phyloP scores from a whole-genome alignment of 192 early-diverging fungal genomes.

The Coemansia sp. region DNA sequence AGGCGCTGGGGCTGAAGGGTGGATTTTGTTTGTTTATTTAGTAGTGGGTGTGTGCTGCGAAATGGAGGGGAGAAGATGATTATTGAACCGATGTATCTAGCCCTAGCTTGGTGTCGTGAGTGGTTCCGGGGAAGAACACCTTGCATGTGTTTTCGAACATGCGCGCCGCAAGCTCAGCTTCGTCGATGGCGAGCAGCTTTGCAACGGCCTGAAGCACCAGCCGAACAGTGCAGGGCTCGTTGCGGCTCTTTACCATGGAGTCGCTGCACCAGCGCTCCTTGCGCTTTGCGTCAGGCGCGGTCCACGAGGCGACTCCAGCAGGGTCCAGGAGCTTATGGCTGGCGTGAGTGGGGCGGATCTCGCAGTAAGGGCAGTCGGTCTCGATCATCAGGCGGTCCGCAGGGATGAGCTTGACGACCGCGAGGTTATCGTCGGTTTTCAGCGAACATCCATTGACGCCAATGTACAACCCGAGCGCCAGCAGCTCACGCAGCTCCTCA shows the following conservation, averaged over 20 bases:
- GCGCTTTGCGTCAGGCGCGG: slow-evolving; percentile 59
- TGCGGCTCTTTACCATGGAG: slow-evolving; percentile 75
- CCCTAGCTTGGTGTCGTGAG: slow-evolving; percentile 10
- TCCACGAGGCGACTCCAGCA: slow-evolving; percentile 20
- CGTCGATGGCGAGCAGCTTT: slow-evolving; percentile 56
- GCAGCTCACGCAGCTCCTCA: slow-evolving; percentile 62
- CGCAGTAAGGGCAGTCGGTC: slow-evolving; percentile 94
- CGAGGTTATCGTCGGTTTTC: slow-evolving; percentile 84
- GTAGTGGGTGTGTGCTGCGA: too few species aligned
- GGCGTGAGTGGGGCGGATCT: slow-evolving; percentile 84
- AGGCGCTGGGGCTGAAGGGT: slow-evolving; percentile 40
- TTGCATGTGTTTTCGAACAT: slow-evolving; percentile 66
- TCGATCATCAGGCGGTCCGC: slow-evolving; percentile 85
- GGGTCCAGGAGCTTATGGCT: slow-evolving; percentile 61
- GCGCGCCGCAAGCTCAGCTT: slow-evolving; percentile 58
- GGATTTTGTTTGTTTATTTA: background rate
- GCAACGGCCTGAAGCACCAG: slow-evolving; percentile 72
- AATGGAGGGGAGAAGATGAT: too few species aligned
- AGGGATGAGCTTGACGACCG: slow-evolving; percentile 71
- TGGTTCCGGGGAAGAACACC: slow-evolving; percentile 63
- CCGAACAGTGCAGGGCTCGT: slow-evolving; percentile 82
- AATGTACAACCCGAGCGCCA: slow-evolving; percentile 78
- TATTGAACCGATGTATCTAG: background rate
- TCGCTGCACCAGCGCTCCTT: slow-evolving; percentile 65
- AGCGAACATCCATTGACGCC: slow-evolving; percentile 97